These are phyloP conservation scores for Acrocalymma vagum DNA, from an alignment of 2,329 filamentous ascomycete genomes.

Conservation along the genomic window DNA sequence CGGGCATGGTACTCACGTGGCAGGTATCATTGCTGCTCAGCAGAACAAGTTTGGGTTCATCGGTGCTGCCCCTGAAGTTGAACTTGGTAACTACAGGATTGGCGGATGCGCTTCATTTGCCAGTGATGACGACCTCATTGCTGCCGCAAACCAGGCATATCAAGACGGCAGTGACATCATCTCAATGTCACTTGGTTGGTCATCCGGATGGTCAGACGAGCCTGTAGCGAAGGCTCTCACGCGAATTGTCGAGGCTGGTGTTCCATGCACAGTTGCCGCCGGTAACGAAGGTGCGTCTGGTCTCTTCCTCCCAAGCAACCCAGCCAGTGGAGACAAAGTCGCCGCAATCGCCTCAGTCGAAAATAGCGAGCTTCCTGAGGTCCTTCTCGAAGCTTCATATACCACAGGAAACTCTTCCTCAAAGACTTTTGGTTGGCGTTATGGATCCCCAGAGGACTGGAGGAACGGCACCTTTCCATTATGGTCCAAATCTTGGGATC, in stretches of 20 bases:
- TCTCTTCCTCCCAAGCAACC: slow-evolving; percentile 56
- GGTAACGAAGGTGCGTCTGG: slow-evolving; percentile 62
- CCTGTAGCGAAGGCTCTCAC: slow-evolving; percentile 52
- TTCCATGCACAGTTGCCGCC: slow-evolving; percentile 60
- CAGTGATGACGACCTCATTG: slow-evolving; percentile 19
- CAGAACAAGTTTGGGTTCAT: slow-evolving; percentile 24
- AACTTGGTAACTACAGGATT: slow-evolving; percentile 28
- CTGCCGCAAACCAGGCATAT: slow-evolving; percentile 56
- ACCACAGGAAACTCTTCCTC: slow-evolving; percentile 40
- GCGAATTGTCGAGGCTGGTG: slow-evolving; percentile 55
- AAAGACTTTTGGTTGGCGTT: slow-evolving; percentile 41
- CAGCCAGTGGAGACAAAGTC: slow-evolving; percentile 52
- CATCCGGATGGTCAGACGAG: slow-evolving; percentile 43
- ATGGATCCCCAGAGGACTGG: slow-evolving; percentile 37
- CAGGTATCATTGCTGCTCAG: slow-evolving; percentile 70
- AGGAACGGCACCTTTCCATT: slow-evolving; percentile 23
- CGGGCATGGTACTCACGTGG: slow-evolving; percentile 64
- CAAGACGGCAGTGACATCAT: slow-evolving; percentile 57
- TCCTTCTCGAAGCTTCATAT: slow-evolving; percentile 29
- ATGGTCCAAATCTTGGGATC: too few relatives aligned
- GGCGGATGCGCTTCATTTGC: slow-evolving; percentile 16
- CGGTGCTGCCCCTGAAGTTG: slow-evolving; percentile 28
- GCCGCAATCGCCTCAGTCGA: slow-evolving; percentile 56
- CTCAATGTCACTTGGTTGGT: slow-evolving; percentile 21
- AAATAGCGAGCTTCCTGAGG: slow-evolving; percentile 41